Evolutionary conservation across 345 rosid genomes (phyloP).

Genomic region (Boechera retrofracta): DNA sequence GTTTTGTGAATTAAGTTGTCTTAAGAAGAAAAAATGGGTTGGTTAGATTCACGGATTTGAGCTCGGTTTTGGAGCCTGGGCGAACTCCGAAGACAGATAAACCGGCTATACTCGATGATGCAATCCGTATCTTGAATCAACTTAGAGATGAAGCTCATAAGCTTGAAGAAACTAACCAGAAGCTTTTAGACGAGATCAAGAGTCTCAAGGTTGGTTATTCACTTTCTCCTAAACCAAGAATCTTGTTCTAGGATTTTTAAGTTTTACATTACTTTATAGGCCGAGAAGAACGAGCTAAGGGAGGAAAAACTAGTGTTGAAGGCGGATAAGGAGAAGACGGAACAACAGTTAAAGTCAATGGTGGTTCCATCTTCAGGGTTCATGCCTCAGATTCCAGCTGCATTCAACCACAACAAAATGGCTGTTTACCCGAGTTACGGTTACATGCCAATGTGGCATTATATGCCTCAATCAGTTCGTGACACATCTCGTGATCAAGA

Average conservation of each 20-base stretch:
- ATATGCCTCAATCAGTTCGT: conserved; percentile 70
- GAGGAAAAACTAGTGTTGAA: conserved; percentile 83
- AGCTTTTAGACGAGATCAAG: conserved; percentile 80
- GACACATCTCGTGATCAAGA: conserved; percentile 94
- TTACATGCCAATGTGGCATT: conserved; percentile 94
- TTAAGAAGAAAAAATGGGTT: conserved; percentile 6
- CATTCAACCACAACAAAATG: conserved; percentile 68
- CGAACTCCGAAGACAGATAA: conserved; percentile 83
- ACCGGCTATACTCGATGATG: conserved; percentile 83
- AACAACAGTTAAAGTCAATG: conserved; percentile 69
- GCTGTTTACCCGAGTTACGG: conserved; percentile 70
- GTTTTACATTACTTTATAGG: conserved; percentile 45
- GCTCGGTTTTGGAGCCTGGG: conserved; percentile 81
- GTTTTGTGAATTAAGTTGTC: conserved; percentile 4
- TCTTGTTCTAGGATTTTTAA: neutral
- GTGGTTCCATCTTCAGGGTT: conserved; percentile 64
- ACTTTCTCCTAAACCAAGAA: conserved; percentile 10
- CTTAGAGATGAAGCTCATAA: conserved; percentile 75
- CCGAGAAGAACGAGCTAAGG: conserved; percentile 85
- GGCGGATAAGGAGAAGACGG: conserved; percentile 77
- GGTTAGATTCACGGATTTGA: conserved; percentile 79
- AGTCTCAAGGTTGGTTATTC: conserved; percentile 68
- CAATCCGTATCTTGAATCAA: conserved; percentile 78
- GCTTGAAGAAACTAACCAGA: conserved; percentile 79
- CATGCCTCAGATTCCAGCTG: conserved; percentile 54